These are phyloP conservation scores for Sabuloglossum arenarium DNA, from an alignment of 495 filamentous ascomycete genomes.

Conservation along the genomic window DNA sequence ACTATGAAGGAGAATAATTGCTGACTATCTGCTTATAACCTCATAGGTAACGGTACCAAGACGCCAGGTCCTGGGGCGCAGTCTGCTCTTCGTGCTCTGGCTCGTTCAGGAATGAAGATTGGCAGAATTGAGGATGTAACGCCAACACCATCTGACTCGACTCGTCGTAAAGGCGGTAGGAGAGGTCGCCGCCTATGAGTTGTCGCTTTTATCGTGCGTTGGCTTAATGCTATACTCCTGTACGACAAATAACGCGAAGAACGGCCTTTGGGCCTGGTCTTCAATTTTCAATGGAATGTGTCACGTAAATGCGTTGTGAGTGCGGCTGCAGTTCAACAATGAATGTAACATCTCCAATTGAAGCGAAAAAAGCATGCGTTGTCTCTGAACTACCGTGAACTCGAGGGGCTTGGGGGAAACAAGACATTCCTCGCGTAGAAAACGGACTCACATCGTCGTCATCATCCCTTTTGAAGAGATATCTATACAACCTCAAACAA, in stretches of 20 bases:
- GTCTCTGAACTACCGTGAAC: background rate
- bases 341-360: background rate
- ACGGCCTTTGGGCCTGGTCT: conserved; percentile 48
- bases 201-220: conserved; percentile 11
- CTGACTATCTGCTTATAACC: background rate
- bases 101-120: conserved; percentile 98
- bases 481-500: conserved; percentile 5
- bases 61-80: conserved; percentile 96
- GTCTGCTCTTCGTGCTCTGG: conserved; percentile 94
- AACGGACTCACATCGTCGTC: background rate
- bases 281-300: conserved; percentile 20
- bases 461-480: too few species aligned
- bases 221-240: conserved; percentile 17
- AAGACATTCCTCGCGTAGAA: too few species aligned
- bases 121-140: conserved; percentile 99
- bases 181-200: conserved; percentile 97
- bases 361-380: too few species aligned
- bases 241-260: conserved; percentile 47
- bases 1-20: background rate
- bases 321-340: background rate
- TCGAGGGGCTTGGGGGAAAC: too few species aligned
- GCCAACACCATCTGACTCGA: conserved; percentile 94
- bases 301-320: background rate
- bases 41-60: conserved; percentile 88
- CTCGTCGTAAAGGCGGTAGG: conserved; percentile 98